Evolutionary conservation across 306 rosid genomes (phyloP).

Genomic region (Arachis hypogaea): DNA sequence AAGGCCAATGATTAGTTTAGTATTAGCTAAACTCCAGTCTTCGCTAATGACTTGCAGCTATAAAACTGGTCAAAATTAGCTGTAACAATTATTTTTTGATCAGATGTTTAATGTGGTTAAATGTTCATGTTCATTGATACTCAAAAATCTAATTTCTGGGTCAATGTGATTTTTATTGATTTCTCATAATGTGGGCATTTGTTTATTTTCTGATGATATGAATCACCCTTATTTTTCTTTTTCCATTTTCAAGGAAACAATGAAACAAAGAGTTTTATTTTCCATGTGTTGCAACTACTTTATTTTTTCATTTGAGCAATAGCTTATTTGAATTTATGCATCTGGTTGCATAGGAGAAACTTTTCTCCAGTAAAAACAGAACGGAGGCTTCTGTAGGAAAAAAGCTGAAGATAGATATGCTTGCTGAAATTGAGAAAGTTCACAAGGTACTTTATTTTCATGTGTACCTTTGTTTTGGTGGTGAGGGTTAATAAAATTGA

Average conservation of each 20-base stretch:
- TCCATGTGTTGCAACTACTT: background rate
- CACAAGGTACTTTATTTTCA: slow-evolving; percentile 69
- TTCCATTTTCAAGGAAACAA: slow-evolving; percentile 12
- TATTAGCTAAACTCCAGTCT: background rate
- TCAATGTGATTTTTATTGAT: slow-evolving; percentile 7
- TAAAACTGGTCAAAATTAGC: background rate
- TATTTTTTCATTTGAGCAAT: slow-evolving; percentile 16
- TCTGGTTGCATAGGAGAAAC: slow-evolving; percentile 71
- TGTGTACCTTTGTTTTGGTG: background rate
- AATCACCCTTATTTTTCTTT: slow-evolving; percentile 18
- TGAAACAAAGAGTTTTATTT: background rate
- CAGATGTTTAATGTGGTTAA: slow-evolving; percentile 1
- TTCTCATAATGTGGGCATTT: slow-evolving; percentile 9
- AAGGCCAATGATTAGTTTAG: background rate
- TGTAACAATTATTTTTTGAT: slow-evolving; percentile 23
- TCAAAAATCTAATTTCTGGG: background rate
- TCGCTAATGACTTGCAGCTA: background rate
- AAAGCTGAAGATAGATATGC: slow-evolving; percentile 87
- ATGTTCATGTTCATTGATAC: slow-evolving; percentile 5
- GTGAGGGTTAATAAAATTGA: slow-evolving; percentile 27
- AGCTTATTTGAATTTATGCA: slow-evolving; percentile 44
- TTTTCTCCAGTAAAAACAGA: slow-evolving; percentile 80
- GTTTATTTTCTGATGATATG: slow-evolving; percentile 2
- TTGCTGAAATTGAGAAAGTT: slow-evolving; percentile 91
- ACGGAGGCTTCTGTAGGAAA: slow-evolving; percentile 81